Conservation (phyloP, 2,329 filamentous ascomycete genomes). For the Beauveria bassiana region DNA sequence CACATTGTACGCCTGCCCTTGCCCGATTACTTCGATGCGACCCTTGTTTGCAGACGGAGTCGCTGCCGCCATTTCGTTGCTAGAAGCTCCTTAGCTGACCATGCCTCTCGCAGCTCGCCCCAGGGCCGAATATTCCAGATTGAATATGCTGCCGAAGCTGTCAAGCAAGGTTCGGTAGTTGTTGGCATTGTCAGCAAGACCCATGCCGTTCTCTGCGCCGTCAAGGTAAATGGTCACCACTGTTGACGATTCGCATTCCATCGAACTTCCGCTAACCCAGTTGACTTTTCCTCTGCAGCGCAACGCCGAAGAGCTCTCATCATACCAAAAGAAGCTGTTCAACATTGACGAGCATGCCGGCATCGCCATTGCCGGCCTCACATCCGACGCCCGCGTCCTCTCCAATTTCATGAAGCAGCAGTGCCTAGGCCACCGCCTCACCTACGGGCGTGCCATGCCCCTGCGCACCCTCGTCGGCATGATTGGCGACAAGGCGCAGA, state of each 20-base stretch:
- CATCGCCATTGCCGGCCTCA: conserved; percentile 91
- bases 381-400: conserved; percentile 94
- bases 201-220: conserved; percentile 87
- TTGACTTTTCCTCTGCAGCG: conserved; percentile 46
- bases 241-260: background rate
- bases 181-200: conserved; percentile 97
- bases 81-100: conserved; percentile 18
- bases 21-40: conserved; percentile 11
- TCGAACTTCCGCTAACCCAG: background rate
- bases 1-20: conserved; percentile 69
- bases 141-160: conserved; percentile 96
- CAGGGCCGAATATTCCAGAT: conserved; percentile 99
- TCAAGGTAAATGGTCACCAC: conserved; percentile 63
- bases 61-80: conserved; percentile 14
- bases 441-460: conserved; percentile 89
- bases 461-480: conserved; percentile 81
- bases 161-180: conserved; percentile 97
- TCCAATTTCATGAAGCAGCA: conserved; percentile 99
- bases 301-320: conserved; percentile 98
- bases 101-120: conserved; percentile 62
- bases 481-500: conserved; percentile 94
- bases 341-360: conserved; percentile 92
- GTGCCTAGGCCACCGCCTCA: conserved; percentile 89
- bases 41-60: background rate
- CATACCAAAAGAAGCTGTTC: conserved; percentile 99